These are phyloP conservation scores for Yueomyces sp. DNA, from an alignment of 805 yeast species.

Conservation along the genomic window DNA sequence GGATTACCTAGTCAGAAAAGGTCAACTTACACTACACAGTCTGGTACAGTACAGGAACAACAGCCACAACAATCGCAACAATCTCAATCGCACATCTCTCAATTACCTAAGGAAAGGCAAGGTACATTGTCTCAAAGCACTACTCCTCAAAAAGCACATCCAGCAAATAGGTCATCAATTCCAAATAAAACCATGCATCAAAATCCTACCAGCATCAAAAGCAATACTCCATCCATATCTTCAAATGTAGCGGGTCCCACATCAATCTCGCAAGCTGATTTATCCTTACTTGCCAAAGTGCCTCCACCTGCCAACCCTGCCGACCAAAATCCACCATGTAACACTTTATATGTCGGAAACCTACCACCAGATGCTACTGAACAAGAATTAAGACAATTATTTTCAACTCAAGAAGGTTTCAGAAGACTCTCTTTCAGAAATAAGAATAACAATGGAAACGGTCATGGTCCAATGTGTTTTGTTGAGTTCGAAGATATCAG, in stretches of 20 bases:
- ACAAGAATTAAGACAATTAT: slow-evolving; percentile 75
- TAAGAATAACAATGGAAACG: slow-evolving; percentile 36
- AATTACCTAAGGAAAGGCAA: not conserved
- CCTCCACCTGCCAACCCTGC: slow-evolving; percentile 97
- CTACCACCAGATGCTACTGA: slow-evolving; percentile 96
- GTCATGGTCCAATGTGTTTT: slow-evolving; percentile 98
- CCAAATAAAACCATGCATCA: slow-evolving; percentile 8
- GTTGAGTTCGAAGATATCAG: slow-evolving; percentile 96
- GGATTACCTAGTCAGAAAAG: not conserved
- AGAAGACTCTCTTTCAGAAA: slow-evolving; percentile 86
- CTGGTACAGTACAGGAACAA: not conserved
- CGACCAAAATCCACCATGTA: slow-evolving; percentile 98
- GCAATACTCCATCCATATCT: slow-evolving; percentile 19
- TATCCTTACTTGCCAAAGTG: slow-evolving; percentile 61
- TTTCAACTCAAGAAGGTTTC: slow-evolving; percentile 84
- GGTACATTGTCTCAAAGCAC: slow-evolving; percentile 2
- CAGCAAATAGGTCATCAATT: slow-evolving; percentile 7
- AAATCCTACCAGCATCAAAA: slow-evolving; percentile 7
- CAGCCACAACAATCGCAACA: slow-evolving; percentile 1
- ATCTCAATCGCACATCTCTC: slow-evolving; percentile 2
- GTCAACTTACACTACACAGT: not conserved
- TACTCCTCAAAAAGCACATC: slow-evolving; percentile 11
- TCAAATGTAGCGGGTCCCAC: slow-evolving; percentile 7
- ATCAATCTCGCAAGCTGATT: slow-evolving; percentile 36
- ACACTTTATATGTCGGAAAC: slow-evolving; percentile 92